phyloP scores from a whole-genome alignment of 768 basidiomycete genomes.

The Glaciozyma martinii region DNA sequence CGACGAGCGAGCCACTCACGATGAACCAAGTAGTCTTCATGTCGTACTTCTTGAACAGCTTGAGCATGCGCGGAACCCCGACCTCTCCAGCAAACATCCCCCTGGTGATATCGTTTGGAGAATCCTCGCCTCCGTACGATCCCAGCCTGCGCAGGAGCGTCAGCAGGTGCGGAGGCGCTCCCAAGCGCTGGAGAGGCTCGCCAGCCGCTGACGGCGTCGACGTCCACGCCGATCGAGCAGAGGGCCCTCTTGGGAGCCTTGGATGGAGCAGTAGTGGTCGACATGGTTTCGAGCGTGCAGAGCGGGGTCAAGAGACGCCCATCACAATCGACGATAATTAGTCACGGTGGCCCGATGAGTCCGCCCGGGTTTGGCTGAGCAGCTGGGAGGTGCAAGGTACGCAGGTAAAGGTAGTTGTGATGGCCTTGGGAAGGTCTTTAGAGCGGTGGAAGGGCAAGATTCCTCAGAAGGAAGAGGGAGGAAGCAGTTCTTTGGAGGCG shows the following conservation, averaged over 20 bases:
- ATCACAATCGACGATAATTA: too few relatives aligned
- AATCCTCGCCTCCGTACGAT: constrained; percentile 67
- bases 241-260: background rate
- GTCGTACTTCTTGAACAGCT: constrained; percentile 61
- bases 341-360: too few relatives aligned
- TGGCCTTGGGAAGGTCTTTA: too few relatives aligned
- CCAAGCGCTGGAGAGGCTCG: constrained; percentile 32
- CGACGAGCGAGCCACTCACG: too few relatives aligned
- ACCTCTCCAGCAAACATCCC: constrained; percentile 71
- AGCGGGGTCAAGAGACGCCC: background rate
- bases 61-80: constrained; percentile 58
- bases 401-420: too few relatives aligned
- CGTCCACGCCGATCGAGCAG: constrained; percentile 42
- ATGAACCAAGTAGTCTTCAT: constrained; percentile 40
- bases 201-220: constrained; percentile 72
- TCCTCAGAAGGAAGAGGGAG: too few relatives aligned
- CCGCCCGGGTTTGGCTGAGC: too few relatives aligned
- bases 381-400: too few relatives aligned
- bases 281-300: background rate
- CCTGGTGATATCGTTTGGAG: constrained; percentile 59
- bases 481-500: too few relatives aligned
- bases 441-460: too few relatives aligned
- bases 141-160: constrained; percentile 47
- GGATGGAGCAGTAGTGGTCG: background rate
- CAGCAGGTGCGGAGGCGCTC: background rate